These are phyloP conservation scores for Magnusiomyces tetraspermus DNA, from an alignment of 1,139 yeast species.

Conservation along the genomic window DNA sequence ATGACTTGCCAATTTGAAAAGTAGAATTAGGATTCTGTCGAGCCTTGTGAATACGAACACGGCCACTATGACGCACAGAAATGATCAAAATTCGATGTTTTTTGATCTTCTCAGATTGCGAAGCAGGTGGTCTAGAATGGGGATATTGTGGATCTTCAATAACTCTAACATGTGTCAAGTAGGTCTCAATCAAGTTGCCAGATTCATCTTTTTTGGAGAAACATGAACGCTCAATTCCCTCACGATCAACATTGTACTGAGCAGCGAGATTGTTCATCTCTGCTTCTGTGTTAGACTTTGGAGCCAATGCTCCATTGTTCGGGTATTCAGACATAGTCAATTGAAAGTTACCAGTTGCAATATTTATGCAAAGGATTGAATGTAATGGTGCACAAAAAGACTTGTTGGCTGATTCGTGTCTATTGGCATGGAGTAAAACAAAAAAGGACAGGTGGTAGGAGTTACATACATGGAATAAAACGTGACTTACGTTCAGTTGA, in stretches of 20 bases:
- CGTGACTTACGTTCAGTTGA: too few relatives aligned
- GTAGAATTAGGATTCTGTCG: conserved; percentile 65
- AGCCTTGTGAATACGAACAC: conserved; percentile 76
- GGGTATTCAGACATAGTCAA: background rate
- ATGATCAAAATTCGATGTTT: conserved; percentile 35
- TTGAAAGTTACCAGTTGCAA: background rate
- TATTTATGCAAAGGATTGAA: too few relatives aligned
- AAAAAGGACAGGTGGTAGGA: background rate
- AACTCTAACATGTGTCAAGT: conserved; percentile 52
- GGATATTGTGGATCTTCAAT: conserved; percentile 25
- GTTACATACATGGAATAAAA: background rate
- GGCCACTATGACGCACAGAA: conserved; percentile 47
- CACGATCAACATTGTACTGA: conserved; percentile 44
- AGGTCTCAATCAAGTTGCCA: conserved; percentile 34
- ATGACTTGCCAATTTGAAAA: conserved; percentile 86
- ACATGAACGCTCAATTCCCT: conserved; percentile 37
- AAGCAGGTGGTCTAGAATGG: conserved; percentile 25
- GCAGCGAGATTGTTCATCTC: conserved; percentile 33
- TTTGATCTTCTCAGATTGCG: conserved; percentile 22
- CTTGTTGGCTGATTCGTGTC: too few relatives aligned
- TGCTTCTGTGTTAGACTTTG: background rate
- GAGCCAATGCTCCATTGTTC: background rate
- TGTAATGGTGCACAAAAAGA: too few relatives aligned
- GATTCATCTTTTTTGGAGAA: conserved; percentile 34
- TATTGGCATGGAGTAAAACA: too few relatives aligned